These are phyloP conservation scores for Monilinia vaccinii-corymbosi DNA, from an alignment of 2,329 filamentous ascomycete species.

Conservation along the genomic window DNA sequence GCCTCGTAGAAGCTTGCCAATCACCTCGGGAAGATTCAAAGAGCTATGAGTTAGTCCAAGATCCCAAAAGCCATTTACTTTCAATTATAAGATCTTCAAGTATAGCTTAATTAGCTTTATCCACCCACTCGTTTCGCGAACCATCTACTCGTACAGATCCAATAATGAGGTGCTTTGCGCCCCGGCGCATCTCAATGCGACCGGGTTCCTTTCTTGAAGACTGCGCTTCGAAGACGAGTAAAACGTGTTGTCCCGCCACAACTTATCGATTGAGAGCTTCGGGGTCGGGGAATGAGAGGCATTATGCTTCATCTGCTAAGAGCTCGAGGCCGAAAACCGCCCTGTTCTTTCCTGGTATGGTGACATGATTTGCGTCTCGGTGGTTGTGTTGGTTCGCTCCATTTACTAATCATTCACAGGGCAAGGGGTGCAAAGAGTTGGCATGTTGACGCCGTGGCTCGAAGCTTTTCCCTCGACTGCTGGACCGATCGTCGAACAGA, in stretches of 20 bases:
- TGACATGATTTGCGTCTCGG: neutral
- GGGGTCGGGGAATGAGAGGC: neutral
- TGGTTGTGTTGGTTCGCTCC: neutral
- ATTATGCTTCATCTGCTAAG: neutral
- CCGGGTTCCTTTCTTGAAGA: conserved; percentile 4
- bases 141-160: too few species aligned
- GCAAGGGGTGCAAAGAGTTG: conserved; percentile 81
- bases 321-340: conserved; percentile 28
- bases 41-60: neutral
- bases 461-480: conserved; percentile 75
- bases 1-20: neutral
- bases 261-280: neutral
- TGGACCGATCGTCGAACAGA: conserved; percentile 70
- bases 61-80: neutral
- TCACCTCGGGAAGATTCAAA: too few species aligned
- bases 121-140: neutral
- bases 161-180: conserved; percentile 23
- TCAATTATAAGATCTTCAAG: neutral
- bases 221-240: neutral
- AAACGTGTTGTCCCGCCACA: neutral
- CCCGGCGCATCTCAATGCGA: conserved; percentile 12
- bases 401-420: conserved; percentile 38
- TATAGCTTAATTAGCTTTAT: neutral
- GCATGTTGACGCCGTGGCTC: conserved; percentile 81
- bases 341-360: conserved; percentile 33